Base-by-base conservation (phyloP, 202 grass and related monocot genomes). In the Eragrostis tef region DNA sequence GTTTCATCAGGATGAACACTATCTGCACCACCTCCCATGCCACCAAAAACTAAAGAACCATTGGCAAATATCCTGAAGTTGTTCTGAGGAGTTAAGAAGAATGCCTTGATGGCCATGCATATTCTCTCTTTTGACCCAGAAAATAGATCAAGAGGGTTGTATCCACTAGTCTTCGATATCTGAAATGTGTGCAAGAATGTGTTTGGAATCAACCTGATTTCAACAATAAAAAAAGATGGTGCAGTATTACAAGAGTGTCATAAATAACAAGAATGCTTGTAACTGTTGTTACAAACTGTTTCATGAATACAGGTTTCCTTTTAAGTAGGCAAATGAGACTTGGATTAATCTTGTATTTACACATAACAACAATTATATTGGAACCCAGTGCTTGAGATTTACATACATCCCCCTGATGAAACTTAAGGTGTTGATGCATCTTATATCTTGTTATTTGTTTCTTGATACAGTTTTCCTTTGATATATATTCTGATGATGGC, bases 381-480 rank as follows among this genome's bases (percentile, higher is more conserved):
- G 11, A 61, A 61, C 26, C 10, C 5, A 4, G 24, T 27, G 11
- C 22, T 61, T 26, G 58, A 4, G 24, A 61, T 34, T 1, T 45
- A 64, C 84, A 64, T 81, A 98, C 95, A 90, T 98, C 84, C 9
- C 71, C 89, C 50, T 88, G 83, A 80, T 91, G 83, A 89, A 91
- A 87, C 78, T 98, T 98, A 13, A 95, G 80, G 79, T 89, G 87
- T 54, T 98, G 96, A 90, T 95, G 96, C 92, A 98, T 98, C 77
- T 90, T 93, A 81, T 91, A 98, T 61, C 92, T 78, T 67, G 92
- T 93, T 78, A 93, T 90, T 87, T 75, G 68, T 72, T 95, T 95
- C 85, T 98, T 98, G 85, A 95, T 79, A 81, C 77, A 79, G 85
- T 93, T 98, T 43, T 87, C 80, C 49, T 87, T 75, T 4, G 84